Conservation (phyloP, 208 protist species). For the Trypanosoma theileri region DNA sequence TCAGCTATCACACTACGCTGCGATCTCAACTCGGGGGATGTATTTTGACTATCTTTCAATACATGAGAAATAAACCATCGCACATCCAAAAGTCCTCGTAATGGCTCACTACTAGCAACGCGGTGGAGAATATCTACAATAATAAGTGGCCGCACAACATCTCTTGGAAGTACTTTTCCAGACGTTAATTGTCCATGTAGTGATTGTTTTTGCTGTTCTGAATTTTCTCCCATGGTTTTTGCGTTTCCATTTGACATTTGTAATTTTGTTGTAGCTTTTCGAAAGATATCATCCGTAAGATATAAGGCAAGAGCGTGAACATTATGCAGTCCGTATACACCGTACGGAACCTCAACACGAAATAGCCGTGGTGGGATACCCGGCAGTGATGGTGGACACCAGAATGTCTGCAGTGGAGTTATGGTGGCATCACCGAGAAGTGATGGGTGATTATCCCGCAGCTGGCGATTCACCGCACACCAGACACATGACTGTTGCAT, state of each 20-base stretch:
- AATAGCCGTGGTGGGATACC: conserved; percentile 58
- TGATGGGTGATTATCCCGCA: conserved; percentile 33
- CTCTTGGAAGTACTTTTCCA: conserved; percentile 28
- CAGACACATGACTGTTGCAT: conserved; percentile 63
- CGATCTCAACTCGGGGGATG: neutral
- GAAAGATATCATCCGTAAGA: conserved; percentile 56
- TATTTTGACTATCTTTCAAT: neutral
- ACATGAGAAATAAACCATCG: neutral
- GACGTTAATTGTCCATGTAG: conserved; percentile 8
- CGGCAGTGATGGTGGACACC: conserved; percentile 72
- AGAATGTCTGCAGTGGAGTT: conserved; percentile 57
- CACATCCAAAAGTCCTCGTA: conserved; percentile 17
- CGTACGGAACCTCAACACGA: conserved; percentile 52
- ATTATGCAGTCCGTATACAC: conserved; percentile 44
- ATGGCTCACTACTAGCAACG: conserved; percentile 39
- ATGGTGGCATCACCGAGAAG: conserved; percentile 27
- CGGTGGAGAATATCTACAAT: conserved; percentile 62
- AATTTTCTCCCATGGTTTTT: neutral
- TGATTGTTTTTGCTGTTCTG: neutral
- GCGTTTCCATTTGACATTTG: neutral
- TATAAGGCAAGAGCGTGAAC: conserved; percentile 74
- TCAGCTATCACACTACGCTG: neutral
- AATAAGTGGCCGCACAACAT: conserved; percentile 44
- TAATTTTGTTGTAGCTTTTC: conserved; percentile 33
- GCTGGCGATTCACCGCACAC: conserved; percentile 57